These are phyloP conservation scores for Hypoxylon sp. DNA, from an alignment of 2,329 filamentous ascomycete species.

Conservation along the genomic window DNA sequence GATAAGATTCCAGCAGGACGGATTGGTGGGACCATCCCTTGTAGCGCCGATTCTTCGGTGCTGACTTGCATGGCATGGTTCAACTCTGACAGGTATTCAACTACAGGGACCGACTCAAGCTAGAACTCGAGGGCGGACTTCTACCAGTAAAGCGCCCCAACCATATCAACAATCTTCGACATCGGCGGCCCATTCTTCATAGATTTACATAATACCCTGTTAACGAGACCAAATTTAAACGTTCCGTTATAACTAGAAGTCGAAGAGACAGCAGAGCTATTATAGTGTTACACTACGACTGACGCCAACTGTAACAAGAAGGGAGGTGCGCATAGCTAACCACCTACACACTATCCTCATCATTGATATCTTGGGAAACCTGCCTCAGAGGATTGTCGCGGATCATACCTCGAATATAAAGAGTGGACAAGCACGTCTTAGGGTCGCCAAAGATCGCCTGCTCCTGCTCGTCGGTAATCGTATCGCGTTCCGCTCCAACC, in stretches of 20 bases:
- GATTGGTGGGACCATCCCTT: constrained; percentile 11
- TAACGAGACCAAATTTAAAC: no score
- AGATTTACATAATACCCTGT: no score
- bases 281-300: not conserved
- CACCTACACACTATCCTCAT: not conserved
- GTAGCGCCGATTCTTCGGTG: constrained; percentile 1
- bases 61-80: not conserved
- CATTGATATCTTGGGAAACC: not conserved
- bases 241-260: no score
- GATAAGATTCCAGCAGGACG: constrained; percentile 9
- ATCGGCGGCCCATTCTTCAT: no score
- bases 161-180: no score
- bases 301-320: not conserved
- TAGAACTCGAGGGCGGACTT: not conserved
- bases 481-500: not conserved
- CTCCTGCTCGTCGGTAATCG: not conserved
- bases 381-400: not conserved
- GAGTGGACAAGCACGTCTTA: not conserved
- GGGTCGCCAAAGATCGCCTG: not conserved
- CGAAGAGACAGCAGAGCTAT: no score
- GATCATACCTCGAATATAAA: not conserved
- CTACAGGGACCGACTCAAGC: not conserved
- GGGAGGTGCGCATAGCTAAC: not conserved
- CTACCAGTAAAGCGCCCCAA: no score
- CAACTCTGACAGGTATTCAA: not conserved